Evolutionary conservation across 441 rosid genomes (phyloP).

Genomic region (Jatropha podagrica): DNA sequence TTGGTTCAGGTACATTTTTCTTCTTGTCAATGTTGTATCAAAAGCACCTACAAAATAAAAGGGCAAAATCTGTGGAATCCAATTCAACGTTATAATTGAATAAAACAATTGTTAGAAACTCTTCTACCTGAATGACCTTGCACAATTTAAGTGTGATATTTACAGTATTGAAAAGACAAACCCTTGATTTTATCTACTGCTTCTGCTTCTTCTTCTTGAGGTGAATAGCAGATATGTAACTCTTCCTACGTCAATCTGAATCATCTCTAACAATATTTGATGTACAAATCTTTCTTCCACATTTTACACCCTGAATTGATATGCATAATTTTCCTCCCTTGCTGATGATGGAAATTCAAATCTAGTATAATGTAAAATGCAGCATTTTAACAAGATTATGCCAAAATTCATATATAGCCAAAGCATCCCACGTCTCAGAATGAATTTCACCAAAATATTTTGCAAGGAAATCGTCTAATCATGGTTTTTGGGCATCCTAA

Average conservation of each 20-base stretch:
- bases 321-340: background rate
- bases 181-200: background rate
- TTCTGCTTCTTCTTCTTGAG: background rate
- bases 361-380: background rate
- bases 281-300: background rate
- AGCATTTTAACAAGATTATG: background rate
- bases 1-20: slow-evolving; percentile 57
- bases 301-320: background rate
- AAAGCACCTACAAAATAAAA: background rate
- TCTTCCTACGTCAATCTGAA: background rate
- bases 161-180: background rate
- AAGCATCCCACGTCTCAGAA: background rate
- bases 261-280: background rate
- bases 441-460: background rate
- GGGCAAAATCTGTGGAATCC: background rate
- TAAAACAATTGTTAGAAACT: background rate
- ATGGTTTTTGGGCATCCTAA: background rate
- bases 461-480: background rate
- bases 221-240: background rate
- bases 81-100: background rate
- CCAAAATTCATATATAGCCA: background rate
- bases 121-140: background rate
- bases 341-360: background rate
- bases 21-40: background rate
- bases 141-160: background rate